phyloP scores from a whole-genome alignment of 2,329 filamentous ascomycete genomes.

The Fusarium agapanthi region DNA sequence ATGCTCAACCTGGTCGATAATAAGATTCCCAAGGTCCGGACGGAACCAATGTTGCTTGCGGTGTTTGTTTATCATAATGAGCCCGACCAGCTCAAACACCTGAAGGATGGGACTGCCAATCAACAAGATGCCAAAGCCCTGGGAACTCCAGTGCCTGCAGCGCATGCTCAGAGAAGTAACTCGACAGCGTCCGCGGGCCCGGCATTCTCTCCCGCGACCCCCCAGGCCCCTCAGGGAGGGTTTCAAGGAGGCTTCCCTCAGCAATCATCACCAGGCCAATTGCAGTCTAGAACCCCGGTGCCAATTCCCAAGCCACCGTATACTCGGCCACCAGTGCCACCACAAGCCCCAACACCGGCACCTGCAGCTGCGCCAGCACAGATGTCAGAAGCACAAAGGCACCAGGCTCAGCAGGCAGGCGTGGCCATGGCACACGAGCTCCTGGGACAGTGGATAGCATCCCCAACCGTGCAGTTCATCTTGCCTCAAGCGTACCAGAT shows the following conservation, averaged over 20 bases:
- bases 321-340: slow-evolving; percentile 20
- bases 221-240: slow-evolving; percentile 45
- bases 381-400: slow-evolving; percentile 48
- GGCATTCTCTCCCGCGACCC: slow-evolving; percentile 64
- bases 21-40: slow-evolving; percentile 74
- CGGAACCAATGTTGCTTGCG: slow-evolving; percentile 81
- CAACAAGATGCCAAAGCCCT: slow-evolving; percentile 21
- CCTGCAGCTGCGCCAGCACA: slow-evolving; percentile 14
- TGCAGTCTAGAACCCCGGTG: slow-evolving; percentile 48
- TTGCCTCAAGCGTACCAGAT: slow-evolving; percentile 74
- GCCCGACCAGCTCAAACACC: slow-evolving; percentile 47
- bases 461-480: slow-evolving; percentile 74
- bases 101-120: slow-evolving; percentile 28
- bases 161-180: slow-evolving; percentile 53
- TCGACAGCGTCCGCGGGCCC: slow-evolving; percentile 57
- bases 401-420: slow-evolving; percentile 60
- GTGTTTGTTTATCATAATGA: slow-evolving; percentile 84
- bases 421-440: slow-evolving; percentile 68
- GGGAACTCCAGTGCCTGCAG: slow-evolving; percentile 48
- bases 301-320: slow-evolving; percentile 49
- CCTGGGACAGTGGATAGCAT: slow-evolving; percentile 68
- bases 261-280: slow-evolving; percentile 45
- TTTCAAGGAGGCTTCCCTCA: slow-evolving; percentile 47
- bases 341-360: not conserved
- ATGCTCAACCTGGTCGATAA: slow-evolving; percentile 89